These are phyloP conservation scores for Acacia concinna DNA, from an alignment of 331 rosid genomes.

Conservation along the genomic window DNA sequence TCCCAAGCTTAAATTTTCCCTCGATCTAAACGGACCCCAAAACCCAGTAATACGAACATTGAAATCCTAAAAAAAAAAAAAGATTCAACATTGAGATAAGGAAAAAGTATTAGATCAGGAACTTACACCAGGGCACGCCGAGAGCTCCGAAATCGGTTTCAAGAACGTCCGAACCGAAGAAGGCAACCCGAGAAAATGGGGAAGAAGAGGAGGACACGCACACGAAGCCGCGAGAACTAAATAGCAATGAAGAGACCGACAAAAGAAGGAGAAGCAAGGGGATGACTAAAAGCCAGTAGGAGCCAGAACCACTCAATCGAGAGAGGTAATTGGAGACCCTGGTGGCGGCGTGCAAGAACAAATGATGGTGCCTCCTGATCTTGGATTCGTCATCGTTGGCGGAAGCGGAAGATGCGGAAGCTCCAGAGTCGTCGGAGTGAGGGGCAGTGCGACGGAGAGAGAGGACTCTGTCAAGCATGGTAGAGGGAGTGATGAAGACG, in stretches of 20 bases:
- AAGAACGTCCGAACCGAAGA: conserved; percentile 72
- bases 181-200: conserved; percentile 62
- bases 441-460: conserved; percentile 42
- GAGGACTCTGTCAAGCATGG: conserved; percentile 46
- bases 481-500: conserved; percentile 16
- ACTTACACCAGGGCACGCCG: conserved; percentile 99
- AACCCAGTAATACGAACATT: neutral
- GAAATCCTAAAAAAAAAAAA: neutral
- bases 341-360: conserved; percentile 17
- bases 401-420: neutral
- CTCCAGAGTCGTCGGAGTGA: conserved; percentile 13
- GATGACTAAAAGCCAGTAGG: conserved; percentile 14
- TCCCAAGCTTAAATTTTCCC: neutral
- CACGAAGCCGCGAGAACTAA: conserved; percentile 70
- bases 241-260: conserved; percentile 39
- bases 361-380: conserved; percentile 32
- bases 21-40: conserved; percentile 23
- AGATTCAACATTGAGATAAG: neutral
- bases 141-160: conserved; percentile 94
- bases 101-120: conserved; percentile 33
- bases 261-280: conserved; percentile 16
- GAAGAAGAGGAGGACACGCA: conserved; percentile 67
- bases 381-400: conserved; percentile 38
- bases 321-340: conserved; percentile 36
- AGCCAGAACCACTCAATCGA: neutral